phyloP scores from a whole-genome alignment of 2,329 filamentous ascomycete species.

The Penicillium sp. region DNA sequence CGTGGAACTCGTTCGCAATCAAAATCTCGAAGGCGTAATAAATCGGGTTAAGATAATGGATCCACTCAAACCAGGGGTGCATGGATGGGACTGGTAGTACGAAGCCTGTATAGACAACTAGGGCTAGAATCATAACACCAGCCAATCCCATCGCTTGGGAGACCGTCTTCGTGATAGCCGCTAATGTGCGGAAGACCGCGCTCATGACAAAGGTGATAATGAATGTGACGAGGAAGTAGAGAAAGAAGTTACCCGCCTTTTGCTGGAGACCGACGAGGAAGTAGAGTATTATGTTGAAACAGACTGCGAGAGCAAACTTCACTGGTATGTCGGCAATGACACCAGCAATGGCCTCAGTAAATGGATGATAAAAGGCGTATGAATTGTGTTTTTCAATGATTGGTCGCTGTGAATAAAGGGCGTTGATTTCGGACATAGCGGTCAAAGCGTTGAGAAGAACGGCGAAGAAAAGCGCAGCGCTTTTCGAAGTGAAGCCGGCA shows the following conservation, averaged over 20 bases:
- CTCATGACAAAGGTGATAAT: conserved; percentile 31
- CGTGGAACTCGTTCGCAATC: conserved; percentile 35
- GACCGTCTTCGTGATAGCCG: conserved; percentile 37
- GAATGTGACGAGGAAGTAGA: conserved; percentile 60
- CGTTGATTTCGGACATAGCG: conserved; percentile 41
- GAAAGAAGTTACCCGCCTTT: conserved; percentile 76
- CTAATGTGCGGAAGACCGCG: conserved; percentile 57
- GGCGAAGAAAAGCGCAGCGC: conserved; percentile 80
- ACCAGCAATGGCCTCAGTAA: conserved; percentile 16
- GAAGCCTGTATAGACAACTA: conserved; percentile 40
- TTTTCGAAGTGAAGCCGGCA: conserved; percentile 71
- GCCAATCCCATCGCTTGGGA: conserved; percentile 56
- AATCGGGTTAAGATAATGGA: conserved; percentile 34
- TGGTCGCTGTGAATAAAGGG: conserved; percentile 33
- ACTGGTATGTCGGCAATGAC: conserved; percentile 59
- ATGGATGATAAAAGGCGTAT: conserved; percentile 32
- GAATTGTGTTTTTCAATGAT: conserved; percentile 32
- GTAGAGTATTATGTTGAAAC: conserved; percentile 79
- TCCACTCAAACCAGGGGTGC: conserved; percentile 53
- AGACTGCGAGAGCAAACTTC: conserved; percentile 67
- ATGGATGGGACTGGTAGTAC: conserved; percentile 44
- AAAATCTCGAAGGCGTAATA: conserved; percentile 34
- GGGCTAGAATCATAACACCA: conserved; percentile 30
- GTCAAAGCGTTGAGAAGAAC: conserved; percentile 82
- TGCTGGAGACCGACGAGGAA: conserved; percentile 81